Conservation (phyloP, 345 rosid genomes). For the Citrus unshiu region DNA sequence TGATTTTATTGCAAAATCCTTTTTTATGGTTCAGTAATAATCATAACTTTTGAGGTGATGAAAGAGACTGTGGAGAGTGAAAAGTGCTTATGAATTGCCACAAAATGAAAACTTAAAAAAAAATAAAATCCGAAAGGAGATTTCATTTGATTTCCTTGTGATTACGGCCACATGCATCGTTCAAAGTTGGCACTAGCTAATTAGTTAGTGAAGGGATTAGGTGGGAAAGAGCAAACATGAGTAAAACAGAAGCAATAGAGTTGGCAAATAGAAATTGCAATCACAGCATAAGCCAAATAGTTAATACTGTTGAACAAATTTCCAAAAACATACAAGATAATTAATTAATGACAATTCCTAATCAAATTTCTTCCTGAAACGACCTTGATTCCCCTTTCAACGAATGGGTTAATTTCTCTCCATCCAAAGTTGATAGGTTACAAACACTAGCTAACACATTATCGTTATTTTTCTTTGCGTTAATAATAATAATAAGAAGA, state of each 20-base stretch:
- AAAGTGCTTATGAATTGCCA: background rate
- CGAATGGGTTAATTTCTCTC: slow-evolving; percentile 22
- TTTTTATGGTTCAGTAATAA: background rate
- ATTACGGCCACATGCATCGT: background rate
- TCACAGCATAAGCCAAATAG: background rate
- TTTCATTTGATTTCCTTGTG: background rate
- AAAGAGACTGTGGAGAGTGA: background rate
- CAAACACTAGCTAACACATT: background rate
- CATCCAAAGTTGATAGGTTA: background rate
- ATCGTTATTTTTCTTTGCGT: background rate
- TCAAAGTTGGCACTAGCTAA: background rate
- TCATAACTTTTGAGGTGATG: background rate
- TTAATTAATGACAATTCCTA: background rate
- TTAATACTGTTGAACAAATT: background rate
- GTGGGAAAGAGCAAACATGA: background rate
- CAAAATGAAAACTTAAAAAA: background rate
- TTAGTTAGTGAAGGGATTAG: background rate
- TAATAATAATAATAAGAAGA: too few species aligned
- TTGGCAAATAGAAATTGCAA: too few species aligned
- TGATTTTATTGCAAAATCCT: background rate
- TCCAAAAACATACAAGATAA: background rate
- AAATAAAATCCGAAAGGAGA: background rate
- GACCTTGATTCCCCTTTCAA: background rate
- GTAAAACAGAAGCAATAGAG: background rate
- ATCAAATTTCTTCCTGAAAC: background rate